Conservation (phyloP, 495 filamentous ascomycete genomes). For the Penicillium maclennaniae region DNA sequence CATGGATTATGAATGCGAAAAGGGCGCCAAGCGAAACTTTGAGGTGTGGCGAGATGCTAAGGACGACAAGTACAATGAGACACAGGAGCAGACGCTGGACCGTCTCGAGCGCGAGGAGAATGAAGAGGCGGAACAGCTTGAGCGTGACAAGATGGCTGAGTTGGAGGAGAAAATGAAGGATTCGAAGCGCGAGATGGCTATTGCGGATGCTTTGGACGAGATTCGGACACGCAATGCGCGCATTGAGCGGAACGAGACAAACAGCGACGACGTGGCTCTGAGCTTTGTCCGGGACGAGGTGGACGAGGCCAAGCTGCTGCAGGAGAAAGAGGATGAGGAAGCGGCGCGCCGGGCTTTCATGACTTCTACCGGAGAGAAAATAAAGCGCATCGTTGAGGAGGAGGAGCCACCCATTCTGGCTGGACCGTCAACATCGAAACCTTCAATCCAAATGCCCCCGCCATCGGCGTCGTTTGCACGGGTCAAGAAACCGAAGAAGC, state of each 20-base stretch:
- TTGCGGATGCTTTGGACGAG: slow-evolving; percentile 94
- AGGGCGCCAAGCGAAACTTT: slow-evolving; percentile 86
- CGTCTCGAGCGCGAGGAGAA: slow-evolving; percentile 71
- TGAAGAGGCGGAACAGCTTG: slow-evolving; percentile 51
- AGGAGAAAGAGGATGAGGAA: slow-evolving; percentile 85
- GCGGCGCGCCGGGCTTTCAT: slow-evolving; percentile 75
- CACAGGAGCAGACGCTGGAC: slow-evolving; percentile 84
- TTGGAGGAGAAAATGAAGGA: slow-evolving; percentile 81
- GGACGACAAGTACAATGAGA: slow-evolving; percentile 57
- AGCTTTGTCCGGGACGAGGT: slow-evolving; percentile 36
- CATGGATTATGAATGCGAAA: slow-evolving; percentile 86
- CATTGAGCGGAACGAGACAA: slow-evolving; percentile 66
- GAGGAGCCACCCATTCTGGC: slow-evolving; percentile 29
- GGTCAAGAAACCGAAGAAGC: slow-evolving; percentile 81
- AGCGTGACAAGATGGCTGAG: slow-evolving; percentile 72
- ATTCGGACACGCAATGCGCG: slow-evolving; percentile 88
- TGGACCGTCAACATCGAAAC: slow-evolving; percentile 22
- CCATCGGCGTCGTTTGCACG: slow-evolving; percentile 72
- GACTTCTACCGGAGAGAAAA: slow-evolving; percentile 54
- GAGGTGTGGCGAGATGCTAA: slow-evolving; percentile 74
- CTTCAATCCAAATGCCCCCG: slow-evolving; percentile 32
- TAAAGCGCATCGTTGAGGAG: slow-evolving; percentile 47
- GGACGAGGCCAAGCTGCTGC: slow-evolving; percentile 57
- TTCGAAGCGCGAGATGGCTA: slow-evolving; percentile 94
- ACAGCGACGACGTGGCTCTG: slow-evolving; percentile 45